A percentile compares a stretch with the other conserved stretches of the same genome.
phyloP scores from a whole-genome alignment of 345 rosid species.

The Diplotaxis tenuifolia region DNA sequence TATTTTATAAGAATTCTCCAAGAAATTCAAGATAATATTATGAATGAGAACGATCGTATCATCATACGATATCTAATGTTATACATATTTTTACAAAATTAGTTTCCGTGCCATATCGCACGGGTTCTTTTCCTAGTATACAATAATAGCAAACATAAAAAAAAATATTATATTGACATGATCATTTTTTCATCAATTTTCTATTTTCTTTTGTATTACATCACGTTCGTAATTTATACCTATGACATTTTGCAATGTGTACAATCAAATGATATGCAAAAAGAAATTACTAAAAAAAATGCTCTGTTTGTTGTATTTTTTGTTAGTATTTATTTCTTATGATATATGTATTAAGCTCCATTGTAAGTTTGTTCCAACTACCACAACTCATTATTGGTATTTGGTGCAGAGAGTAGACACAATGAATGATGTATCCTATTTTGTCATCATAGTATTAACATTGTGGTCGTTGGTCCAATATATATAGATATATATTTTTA shows the following conservation, averaged over 20 bases:
- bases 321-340: background rate
- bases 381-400: no score
- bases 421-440: conserved; percentile 9
- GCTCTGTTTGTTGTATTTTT: background rate
- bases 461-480: conserved; percentile 6
- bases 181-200: background rate
- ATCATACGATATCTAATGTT: no score
- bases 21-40: no score
- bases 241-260: background rate
- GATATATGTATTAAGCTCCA: background rate
- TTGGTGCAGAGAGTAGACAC: no score
- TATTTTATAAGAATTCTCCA: no score
- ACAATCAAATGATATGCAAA: background rate
- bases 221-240: background rate
- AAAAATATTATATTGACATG: background rate
- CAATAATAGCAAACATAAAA: background rate
- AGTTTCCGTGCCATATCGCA: no score
- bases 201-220: background rate
- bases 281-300: background rate
- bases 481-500: background rate
- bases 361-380: conserved; percentile 17
- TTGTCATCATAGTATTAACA: conserved; percentile 7
- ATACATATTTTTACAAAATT: no score
- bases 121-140: no score
- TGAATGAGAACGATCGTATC: no score